Evolutionary conservation across 495 filamentous ascomycete genomes (phyloP).

Genomic region (Tuber indicum): DNA sequence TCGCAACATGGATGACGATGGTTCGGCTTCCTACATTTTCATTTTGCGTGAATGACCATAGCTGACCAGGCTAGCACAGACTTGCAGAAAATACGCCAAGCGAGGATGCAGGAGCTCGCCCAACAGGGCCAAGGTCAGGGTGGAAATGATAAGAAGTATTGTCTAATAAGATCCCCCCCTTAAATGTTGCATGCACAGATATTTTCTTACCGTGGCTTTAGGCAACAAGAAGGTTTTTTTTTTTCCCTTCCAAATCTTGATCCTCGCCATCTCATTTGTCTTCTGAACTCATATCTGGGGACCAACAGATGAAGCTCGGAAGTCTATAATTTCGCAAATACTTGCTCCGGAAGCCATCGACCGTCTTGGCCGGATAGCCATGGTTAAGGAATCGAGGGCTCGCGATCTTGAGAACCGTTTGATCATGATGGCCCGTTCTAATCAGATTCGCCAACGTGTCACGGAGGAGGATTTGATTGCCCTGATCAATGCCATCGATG

Average conservation of each 20-base stretch:
- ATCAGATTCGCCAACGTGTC: constrained; percentile 79
- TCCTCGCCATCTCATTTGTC: neutral
- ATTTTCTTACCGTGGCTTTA: neutral
- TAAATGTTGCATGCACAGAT: neutral
- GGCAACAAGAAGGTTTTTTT: constrained; percentile 35
- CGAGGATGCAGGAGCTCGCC: constrained; percentile 35
- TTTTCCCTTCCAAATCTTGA: neutral
- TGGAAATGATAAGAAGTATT: constrained; percentile 29
- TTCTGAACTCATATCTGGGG: neutral
- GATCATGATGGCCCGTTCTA: constrained; percentile 79
- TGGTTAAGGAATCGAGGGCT: constrained; percentile 90
- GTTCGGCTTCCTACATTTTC: constrained; percentile 16
- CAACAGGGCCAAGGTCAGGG: constrained; percentile 28
- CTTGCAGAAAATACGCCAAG: constrained; percentile 40
- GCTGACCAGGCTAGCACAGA: constrained; percentile 17
- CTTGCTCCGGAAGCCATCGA: constrained; percentile 89
- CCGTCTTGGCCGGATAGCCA: constrained; percentile 83
- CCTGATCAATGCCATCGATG: constrained; percentile 71
- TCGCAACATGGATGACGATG: constrained; percentile 36
- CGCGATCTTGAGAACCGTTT: constrained; percentile 85
- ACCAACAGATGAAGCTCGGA: constrained; percentile 56
- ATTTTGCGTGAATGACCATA: neutral
- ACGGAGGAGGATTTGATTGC: constrained; percentile 92
- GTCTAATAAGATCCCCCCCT: neutral
- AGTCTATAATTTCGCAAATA: constrained; percentile 80